Evolutionary conservation across 805 yeast genomes (phyloP).

Genomic region (Peterozyma xylosa): DNA sequence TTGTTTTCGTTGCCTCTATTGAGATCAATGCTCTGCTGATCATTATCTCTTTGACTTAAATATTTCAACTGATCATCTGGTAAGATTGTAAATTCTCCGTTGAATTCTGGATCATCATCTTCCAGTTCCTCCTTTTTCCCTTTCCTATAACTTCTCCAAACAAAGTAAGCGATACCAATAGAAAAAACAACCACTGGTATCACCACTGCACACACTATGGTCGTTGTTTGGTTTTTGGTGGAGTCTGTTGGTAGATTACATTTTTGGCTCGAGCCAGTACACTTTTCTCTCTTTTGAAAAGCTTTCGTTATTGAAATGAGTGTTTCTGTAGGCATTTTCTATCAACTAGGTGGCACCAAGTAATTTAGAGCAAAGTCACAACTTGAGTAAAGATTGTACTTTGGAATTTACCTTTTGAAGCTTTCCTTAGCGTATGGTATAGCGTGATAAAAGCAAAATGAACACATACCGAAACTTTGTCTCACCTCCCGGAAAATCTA

Average conservation of each 20-base stretch:
- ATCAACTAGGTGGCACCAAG: no score
- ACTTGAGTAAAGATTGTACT: no score
- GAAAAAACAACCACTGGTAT: constrained; percentile 54
- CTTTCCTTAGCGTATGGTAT: no score
- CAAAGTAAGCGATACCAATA: constrained; percentile 39
- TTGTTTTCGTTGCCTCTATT: no score
- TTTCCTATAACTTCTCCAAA: constrained; percentile 50
- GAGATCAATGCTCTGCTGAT: not conserved
- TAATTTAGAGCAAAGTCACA: no score
- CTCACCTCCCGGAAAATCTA: no score
- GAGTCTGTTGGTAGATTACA: constrained; percentile 41
- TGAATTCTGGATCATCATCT: constrained; percentile 76
- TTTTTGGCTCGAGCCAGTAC: constrained; percentile 20
- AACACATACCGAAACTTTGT: no score
- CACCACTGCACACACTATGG: constrained; percentile 62
- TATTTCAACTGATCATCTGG: constrained; percentile 50
- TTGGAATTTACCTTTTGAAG: no score
- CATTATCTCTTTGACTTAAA: constrained; percentile 2
- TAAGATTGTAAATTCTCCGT: constrained; percentile 67
- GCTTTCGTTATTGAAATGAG: no score
- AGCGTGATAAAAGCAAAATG: no score
- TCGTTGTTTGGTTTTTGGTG: constrained; percentile 24
- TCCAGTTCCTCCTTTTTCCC: constrained; percentile 56
- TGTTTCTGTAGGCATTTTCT: no score
- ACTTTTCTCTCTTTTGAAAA: constrained; percentile 8